Evolutionary conservation across 2,329 filamentous ascomycete species (phyloP).

Genomic region (Domatiomyces globalis): DNA sequence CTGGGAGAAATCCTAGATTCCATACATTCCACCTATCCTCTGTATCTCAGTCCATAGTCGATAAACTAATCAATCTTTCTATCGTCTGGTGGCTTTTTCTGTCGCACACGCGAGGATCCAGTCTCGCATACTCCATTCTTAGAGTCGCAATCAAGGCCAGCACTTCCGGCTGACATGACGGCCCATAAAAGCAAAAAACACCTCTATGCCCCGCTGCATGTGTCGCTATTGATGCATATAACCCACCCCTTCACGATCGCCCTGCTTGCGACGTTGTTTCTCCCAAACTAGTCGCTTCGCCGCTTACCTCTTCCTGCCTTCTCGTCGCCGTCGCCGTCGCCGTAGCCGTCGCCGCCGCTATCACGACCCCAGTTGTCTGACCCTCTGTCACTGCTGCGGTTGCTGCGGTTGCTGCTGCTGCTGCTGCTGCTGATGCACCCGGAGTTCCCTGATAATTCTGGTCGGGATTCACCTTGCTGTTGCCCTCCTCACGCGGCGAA

Average conservation of each 20-base stretch:
- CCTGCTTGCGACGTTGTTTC: neutral
- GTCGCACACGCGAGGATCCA: neutral
- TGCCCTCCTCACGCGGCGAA: constrained; percentile 12
- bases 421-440: neutral
- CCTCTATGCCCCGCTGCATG: neutral
- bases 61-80: neutral
- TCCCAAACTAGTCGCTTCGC: neutral
- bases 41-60: neutral
- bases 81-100: neutral
- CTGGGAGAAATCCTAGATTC: no score
- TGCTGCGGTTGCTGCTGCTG: constrained; percentile 5
- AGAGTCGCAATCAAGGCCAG: no score
- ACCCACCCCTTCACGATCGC: neutral
- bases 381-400: neutral
- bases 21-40: neutral
- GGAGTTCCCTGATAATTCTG: constrained; percentile 11
- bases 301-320: no score
- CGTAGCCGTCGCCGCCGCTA: no score
- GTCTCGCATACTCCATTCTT: no score
- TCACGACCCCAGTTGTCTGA: no score
- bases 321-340: no score
- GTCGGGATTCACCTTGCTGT: constrained; percentile 19
- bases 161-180: no score
- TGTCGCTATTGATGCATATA: neutral
- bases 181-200: neutral